phyloP scores from a whole-genome alignment of 345 rosid species.

The rapeseed (Brassica napus) region DNA sequence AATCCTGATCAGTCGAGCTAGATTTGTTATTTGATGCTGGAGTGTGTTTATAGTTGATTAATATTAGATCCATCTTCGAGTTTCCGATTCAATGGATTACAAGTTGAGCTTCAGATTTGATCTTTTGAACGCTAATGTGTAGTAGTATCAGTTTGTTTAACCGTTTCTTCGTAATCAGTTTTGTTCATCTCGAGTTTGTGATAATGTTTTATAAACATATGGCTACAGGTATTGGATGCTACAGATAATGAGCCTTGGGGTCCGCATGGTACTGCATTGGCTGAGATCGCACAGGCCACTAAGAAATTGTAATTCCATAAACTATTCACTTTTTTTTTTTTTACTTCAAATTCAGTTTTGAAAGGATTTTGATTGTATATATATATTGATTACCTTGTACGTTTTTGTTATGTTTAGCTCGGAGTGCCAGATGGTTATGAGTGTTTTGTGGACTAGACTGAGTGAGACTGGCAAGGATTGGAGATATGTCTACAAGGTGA shows the following conservation, averaged over 20 bases:
- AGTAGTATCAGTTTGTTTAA: not conserved
- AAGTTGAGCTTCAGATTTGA: not conserved
- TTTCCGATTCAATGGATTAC: not conserved
- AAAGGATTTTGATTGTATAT: not conserved
- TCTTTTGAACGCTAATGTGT: not conserved
- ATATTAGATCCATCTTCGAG: not conserved
- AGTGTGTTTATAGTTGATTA: not conserved
- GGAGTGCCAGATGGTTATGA: conserved; percentile 94
- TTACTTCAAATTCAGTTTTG: not conserved
- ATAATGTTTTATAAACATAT: not conserved
- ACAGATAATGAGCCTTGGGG: conserved; percentile 99
- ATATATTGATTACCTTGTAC: conserved; percentile 20
- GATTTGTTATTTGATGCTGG: not conserved
- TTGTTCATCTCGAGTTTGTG: not conserved
- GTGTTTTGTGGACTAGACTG: conserved; percentile 91
- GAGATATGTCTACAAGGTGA: conserved; percentile 98
- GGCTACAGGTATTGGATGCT: conserved; percentile 85
- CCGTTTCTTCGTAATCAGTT: not conserved
- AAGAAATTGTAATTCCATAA: conserved; percentile 66
- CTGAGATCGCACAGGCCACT: conserved; percentile 91
- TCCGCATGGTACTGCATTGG: conserved; percentile 92
- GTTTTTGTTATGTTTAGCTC: conserved; percentile 52
- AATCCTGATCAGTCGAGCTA: conserved; percentile 25
- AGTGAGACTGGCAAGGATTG: conserved; percentile 91
- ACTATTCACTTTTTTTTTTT: not conserved